Evolutionary conservation across 1,284 basidiomycete species (phyloP).

Genomic region (Cystobasidium slooffiae): DNA sequence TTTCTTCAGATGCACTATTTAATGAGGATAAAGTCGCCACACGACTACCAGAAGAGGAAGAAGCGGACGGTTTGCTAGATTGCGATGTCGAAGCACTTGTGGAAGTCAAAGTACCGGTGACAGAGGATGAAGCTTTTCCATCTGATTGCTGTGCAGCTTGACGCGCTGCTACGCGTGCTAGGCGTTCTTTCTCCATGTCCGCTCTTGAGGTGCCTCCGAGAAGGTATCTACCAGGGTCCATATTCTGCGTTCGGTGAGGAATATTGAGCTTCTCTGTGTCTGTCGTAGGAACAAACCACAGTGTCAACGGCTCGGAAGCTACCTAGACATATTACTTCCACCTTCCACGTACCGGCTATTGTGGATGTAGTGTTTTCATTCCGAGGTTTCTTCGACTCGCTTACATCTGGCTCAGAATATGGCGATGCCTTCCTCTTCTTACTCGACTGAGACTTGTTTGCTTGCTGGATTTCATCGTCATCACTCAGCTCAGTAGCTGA

Average conservation of each 20-base stretch:
- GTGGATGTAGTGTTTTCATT: background rate
- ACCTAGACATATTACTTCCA: background rate
- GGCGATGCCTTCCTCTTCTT: background rate
- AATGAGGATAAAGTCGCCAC: conserved; percentile 29
- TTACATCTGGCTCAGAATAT: background rate
- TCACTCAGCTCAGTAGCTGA: conserved; percentile 15
- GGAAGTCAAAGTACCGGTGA: background rate
- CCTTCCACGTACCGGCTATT: background rate
- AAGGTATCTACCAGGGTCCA: conserved; percentile 16
- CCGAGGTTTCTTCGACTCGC: background rate
- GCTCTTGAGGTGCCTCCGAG: conserved; percentile 22
- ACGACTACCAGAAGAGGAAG: background rate
- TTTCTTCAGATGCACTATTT: conserved; percentile 4
- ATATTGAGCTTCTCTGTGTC: conserved; percentile 9
- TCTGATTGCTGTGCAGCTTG: conserved; percentile 22
- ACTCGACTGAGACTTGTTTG: too few species aligned
- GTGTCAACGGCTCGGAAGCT: background rate
- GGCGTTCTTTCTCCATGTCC: conserved; percentile 30
- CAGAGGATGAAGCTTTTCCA: background rate
- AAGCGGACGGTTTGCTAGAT: background rate
- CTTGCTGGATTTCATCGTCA: background rate
- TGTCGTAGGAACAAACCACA: too few species aligned
- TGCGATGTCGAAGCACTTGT: background rate
- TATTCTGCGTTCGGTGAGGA: conserved; percentile 23
- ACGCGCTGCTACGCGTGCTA: conserved; percentile 39